These are phyloP conservation scores for Aureobasidium lini DNA, from an alignment of 2,329 filamentous ascomycete genomes.

Conservation along the genomic window DNA sequence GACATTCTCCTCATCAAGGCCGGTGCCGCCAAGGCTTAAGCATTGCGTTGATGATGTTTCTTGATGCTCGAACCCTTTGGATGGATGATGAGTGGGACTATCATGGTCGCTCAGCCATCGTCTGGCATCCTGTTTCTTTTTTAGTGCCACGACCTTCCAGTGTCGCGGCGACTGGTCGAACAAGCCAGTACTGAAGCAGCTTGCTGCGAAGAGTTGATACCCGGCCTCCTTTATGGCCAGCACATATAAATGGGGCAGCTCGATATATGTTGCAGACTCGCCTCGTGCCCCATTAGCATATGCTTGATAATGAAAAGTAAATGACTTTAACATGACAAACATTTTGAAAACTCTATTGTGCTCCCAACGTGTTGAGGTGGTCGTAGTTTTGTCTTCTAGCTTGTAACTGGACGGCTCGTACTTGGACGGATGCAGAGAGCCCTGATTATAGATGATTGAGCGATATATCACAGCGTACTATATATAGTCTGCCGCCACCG, in stretches of 20 bases:
- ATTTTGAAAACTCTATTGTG: background rate
- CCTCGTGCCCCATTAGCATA: background rate
- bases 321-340: conserved; percentile 8
- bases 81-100: background rate
- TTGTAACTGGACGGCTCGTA: too few relatives aligned
- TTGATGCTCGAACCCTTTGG: background rate
- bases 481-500: background rate
- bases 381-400: too few relatives aligned
- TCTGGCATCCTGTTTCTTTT: conserved; percentile 1
- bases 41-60: background rate
- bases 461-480: background rate
- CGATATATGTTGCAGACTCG: background rate
- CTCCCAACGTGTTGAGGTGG: background rate
- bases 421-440: background rate
- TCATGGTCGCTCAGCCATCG: background rate
- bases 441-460: background rate
- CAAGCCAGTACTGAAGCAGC: background rate
- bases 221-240: conserved; percentile 3
- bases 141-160: background rate
- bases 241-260: background rate
- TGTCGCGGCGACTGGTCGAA: background rate
- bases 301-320: conserved; percentile 14
- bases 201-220: conserved; percentile 12
- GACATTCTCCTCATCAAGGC: conserved; percentile 84
- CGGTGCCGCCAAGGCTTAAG: conserved; percentile 61